Percentiles rank a stretch among this genome's conserved stretches.
phyloP scores from a whole-genome alignment of 164 flowering plant species.

The Vitis labrusca region DNA sequence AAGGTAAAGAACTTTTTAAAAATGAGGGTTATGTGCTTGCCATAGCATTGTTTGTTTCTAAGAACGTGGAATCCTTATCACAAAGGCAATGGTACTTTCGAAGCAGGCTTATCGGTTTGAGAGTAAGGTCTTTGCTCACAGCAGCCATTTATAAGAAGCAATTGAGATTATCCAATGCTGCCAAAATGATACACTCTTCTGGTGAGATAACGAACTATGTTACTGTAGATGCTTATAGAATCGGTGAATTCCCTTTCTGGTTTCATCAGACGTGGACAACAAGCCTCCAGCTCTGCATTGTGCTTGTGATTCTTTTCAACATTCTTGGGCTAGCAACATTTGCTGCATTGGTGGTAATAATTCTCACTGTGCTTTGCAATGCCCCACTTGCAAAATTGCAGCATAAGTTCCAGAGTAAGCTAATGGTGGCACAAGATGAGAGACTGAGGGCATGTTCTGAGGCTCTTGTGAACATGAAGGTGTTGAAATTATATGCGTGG shows the following conservation, averaged over 20 bases:
- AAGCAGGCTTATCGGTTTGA: slow-evolving; percentile 40
- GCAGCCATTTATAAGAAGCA: slow-evolving; percentile 57
- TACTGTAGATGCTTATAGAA: slow-evolving; percentile 45
- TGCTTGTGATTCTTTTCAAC: slow-evolving; percentile 32
- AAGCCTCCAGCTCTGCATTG: slow-evolving; percentile 44
- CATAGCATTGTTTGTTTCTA: slow-evolving; percentile 32
- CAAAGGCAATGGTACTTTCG: slow-evolving; percentile 58
- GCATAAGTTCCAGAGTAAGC: slow-evolving; percentile 41
- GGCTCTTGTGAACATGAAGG: slow-evolving; percentile 61
- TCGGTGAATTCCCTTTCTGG: slow-evolving; percentile 55
- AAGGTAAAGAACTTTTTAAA: slow-evolving; percentile 39
- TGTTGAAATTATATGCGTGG: slow-evolving; percentile 62
- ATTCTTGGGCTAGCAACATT: slow-evolving; percentile 50
- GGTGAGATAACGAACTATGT: slow-evolving; percentile 55
- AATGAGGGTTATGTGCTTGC: slow-evolving; percentile 44
- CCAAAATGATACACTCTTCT: slow-evolving; percentile 32
- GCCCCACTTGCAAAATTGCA: slow-evolving; percentile 53
- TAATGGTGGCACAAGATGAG: slow-evolving; percentile 54
- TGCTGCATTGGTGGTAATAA: slow-evolving; percentile 38
- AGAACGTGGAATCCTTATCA: slow-evolving; percentile 46
- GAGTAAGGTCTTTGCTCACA: slow-evolving; percentile 42
- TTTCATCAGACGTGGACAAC: slow-evolving; percentile 63
- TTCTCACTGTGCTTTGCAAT: slow-evolving; percentile 43
- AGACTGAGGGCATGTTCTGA: slow-evolving; percentile 48
- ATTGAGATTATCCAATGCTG: slow-evolving; percentile 45